These are phyloP conservation scores for Leishmania braziliensis DNA, from an alignment of 208 protist species.

Conservation along the genomic window DNA sequence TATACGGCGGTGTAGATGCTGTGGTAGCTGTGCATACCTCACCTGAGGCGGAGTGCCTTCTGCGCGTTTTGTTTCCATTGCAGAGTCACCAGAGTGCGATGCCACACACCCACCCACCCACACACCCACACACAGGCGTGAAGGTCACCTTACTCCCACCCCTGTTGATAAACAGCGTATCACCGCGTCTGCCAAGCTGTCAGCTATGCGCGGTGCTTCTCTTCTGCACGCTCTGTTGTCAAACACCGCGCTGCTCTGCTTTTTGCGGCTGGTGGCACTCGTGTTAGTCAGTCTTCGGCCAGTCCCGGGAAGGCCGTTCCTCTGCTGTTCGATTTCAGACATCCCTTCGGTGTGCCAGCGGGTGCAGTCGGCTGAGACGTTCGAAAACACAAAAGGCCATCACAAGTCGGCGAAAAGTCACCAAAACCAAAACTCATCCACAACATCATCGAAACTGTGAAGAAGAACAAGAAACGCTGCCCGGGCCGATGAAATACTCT, in stretches of 20 bases:
- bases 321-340: background rate
- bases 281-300: background rate
- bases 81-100: background rate
- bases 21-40: background rate
- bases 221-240: background rate
- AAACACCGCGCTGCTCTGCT: background rate
- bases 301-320: background rate
- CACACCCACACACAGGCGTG: background rate
- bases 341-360: background rate
- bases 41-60: background rate
- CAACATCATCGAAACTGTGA: background rate
- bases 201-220: background rate
- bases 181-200: background rate
- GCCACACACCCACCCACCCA: background rate
- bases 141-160: background rate
- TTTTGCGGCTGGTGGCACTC: background rate
- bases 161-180: background rate
- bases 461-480: background rate
- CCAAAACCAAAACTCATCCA: background rate
- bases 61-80: background rate
- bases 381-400: background rate
- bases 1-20: background rate
- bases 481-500: background rate
- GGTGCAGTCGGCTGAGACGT: background rate
- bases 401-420: background rate